Base-by-base conservation (phyloP, 192 early-diverging fungal species). In the Coemansia sp. region DNA sequence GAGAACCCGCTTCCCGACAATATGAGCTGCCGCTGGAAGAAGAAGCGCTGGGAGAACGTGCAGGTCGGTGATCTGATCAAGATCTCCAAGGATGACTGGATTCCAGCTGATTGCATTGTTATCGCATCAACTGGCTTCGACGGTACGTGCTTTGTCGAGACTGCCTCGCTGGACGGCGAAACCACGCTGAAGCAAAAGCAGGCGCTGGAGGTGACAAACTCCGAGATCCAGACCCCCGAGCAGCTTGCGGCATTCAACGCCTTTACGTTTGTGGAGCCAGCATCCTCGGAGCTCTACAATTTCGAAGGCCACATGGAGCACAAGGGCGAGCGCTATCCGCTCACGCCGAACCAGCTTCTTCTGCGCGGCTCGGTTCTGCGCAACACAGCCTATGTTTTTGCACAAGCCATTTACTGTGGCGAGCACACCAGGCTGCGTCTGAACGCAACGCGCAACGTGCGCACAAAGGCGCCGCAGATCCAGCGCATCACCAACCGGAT, bases 151-250 rank as follows among this genome's bases (percentile, higher is more conserved):
- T 94, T 87, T 84, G 88, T 95, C 35, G 92, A 95, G 70, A 95
- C 93, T 0, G 87, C 92, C 0, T 87, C 90, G 14, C 79, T 95
- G 58, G 93, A 95, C 70, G 93, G 93, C 40, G 93, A 95, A 64
- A 92, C 92, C 15, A 94, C 92, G 83, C 80, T 95, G 36, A 95
- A 95, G 82, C 90, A 92, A 70, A 78, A 87, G 62, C 89, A 92
- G 66, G 88, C 89, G 13, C 73, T 91, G 54, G 84, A 82, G 42
- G 81, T 64, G 11, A 91, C 86, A 22, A 86, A 86, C 67, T 29
- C 54, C 15, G 81, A 59, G 25, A 74, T 84, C 42, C 77, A 75
- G 63, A 77, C 82, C 4, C 68, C 73, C 67, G 74, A 76, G 68
- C 78, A 84, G 72, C 68, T 84, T 49, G 73, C 62, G 0, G 65